These are phyloP conservation scores for Saccharomycopsis lassenensis DNA, from an alignment of 805 yeast species.

Conservation along the genomic window DNA sequence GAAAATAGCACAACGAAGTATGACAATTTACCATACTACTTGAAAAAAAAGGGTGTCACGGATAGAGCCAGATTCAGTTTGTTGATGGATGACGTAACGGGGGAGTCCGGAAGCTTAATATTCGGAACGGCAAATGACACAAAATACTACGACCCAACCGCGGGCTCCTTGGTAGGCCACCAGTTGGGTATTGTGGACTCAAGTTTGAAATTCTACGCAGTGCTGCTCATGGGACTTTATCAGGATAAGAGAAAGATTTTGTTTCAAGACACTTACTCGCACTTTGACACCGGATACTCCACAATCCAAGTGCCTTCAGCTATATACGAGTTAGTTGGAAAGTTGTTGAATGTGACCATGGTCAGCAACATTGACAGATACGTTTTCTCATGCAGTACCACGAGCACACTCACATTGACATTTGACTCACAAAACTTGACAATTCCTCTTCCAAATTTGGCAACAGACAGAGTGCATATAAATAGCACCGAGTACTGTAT, in stretches of 20 bases:
- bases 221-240: constrained; percentile 4
- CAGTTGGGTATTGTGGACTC: constrained; percentile 4
- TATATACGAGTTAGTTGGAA: constrained; percentile 8
- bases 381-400: constrained; percentile 2
- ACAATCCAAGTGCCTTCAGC: constrained; percentile 6
- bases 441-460: constrained; percentile 3
- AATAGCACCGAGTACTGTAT: constrained; percentile 5
- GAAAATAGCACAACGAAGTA: constrained; percentile 8
- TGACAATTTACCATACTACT: constrained; percentile 7
- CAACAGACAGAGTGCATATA: background rate
- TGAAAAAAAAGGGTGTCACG: background rate
- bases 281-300: constrained; percentile 8
- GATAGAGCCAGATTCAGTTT: constrained; percentile 8
- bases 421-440: constrained; percentile 8
- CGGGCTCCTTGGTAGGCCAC: constrained; percentile 5
- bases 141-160: background rate
- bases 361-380: constrained; percentile 4
- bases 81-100: constrained; percentile 1
- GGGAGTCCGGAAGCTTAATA: constrained; percentile 5
- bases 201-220: constrained; percentile 4
- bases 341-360: constrained; percentile 3
- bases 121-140: constrained; percentile 9
- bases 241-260: constrained; percentile 2
- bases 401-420: constrained; percentile 1
- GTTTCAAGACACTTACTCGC: constrained; percentile 8